Evolutionary conservation across 192 early-diverging fungal genomes (phyloP).

Genomic region (Umbelopsis isabellina): DNA sequence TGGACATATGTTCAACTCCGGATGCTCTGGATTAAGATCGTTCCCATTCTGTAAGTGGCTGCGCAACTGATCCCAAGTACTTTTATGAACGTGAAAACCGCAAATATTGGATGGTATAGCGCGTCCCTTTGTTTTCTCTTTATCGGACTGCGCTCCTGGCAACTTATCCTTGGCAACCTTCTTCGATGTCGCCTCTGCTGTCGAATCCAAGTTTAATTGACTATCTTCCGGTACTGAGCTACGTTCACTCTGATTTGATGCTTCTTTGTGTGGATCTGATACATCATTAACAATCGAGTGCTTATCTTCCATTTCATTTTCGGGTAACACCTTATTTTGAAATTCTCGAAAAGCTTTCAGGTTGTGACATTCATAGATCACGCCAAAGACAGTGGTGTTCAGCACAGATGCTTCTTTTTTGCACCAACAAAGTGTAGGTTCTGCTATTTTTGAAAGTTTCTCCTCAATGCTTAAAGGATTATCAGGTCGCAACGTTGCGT

Average conservation of each 20-base stretch:
- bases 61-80: conserved; percentile 13
- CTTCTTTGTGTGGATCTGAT: neutral
- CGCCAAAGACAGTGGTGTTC: neutral
- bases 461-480: neutral
- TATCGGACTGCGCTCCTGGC: neutral
- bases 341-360: neutral
- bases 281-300: neutral
- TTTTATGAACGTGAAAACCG: conserved; percentile 25
- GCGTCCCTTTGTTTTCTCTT: neutral
- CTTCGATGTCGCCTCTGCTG: neutral
- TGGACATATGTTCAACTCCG: neutral
- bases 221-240: neutral
- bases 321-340: neutral
- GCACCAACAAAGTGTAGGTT: conserved; percentile 17
- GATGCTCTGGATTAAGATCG: neutral
- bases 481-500: neutral
- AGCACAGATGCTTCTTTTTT: neutral
- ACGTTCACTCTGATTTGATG: neutral
- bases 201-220: neutral
- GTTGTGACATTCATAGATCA: conserved; percentile 15
- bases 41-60: neutral
- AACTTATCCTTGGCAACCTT: neutral
- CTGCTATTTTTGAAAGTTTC: conserved; percentile 10
- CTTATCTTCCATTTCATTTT: neutral
- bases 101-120: neutral